A percentile compares a stretch with the other conserved stretches of the same genome.
phyloP scores from a whole-genome alignment of 2,329 filamentous ascomycete species.

The Talaromyces sp. region DNA sequence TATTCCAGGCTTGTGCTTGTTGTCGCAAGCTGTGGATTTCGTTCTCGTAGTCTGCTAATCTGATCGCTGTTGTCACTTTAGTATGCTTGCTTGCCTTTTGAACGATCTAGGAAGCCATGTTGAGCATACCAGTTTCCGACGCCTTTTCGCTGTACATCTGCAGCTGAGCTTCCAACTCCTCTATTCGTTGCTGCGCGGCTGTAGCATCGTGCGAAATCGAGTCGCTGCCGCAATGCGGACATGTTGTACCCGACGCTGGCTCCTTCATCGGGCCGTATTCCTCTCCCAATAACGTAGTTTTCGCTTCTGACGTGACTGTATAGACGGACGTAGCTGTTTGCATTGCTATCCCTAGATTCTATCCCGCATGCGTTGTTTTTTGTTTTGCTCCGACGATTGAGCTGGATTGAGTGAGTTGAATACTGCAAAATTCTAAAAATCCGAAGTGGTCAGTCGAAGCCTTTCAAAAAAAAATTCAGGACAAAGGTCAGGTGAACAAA shows the following conservation, averaged over 20 bases:
- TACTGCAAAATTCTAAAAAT: background rate
- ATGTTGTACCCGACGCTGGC: constrained; percentile 21
- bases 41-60: constrained; percentile 62
- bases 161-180: constrained; percentile 56
- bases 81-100: background rate
- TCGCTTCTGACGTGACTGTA: constrained; percentile 4
- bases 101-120: background rate
- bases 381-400: background rate
- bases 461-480: background rate
- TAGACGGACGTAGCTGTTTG: constrained; percentile 9
- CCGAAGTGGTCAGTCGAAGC: background rate
- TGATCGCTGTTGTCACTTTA: constrained; percentile 44
- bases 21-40: constrained; percentile 53
- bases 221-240: constrained; percentile 41
- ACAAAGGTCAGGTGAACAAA: constrained; percentile 2
- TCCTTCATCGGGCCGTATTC: constrained; percentile 14
- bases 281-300: constrained; percentile 12
- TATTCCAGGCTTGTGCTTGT: constrained; percentile 26
- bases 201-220: constrained; percentile 24
- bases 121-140: constrained; percentile 48
- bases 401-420: background rate
- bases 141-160: constrained; percentile 52
- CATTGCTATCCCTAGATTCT: background rate
- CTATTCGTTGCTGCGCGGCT: constrained; percentile 41
- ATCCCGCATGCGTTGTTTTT: background rate